Base-by-base conservation (phyloP, 2,329 filamentous ascomycete species). In the Alternaria brassicicola region DNA sequence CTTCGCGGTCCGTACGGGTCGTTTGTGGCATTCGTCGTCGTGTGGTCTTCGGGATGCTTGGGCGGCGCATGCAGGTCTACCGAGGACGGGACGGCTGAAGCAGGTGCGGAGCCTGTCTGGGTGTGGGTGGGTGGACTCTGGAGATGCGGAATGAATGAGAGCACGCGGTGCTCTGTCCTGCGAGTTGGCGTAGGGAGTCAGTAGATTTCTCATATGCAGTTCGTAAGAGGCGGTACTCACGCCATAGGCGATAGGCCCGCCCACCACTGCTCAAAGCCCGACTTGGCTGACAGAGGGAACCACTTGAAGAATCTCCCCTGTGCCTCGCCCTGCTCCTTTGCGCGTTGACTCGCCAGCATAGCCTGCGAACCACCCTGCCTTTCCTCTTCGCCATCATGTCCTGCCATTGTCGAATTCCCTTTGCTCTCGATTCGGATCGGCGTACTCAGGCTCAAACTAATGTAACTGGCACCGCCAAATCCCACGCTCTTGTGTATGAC, bases 221-320 rank as follows among this genome's bases (percentile, higher is more conserved):
- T 35, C 8, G n/a, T 4, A n/a, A 4, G 19, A 19, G 28, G 19
- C 43, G 25, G 3, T 7, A 47, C 43, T 47, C 21, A 47, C 43
- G 88, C 84, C 17, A 89, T 88, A 3, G 95, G 90, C 1, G 93
- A 89, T n/a, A 95, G 81, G 62, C 88, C 89, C 10, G 88, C 86
- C 95, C 95, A 99, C 93, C 93, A 72, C 36, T 69, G 66, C 31
- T 50, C 51, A 63, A 92, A 92, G 15, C 92, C 94, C 57, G 97
- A 93, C 72, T 93, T 95, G 80, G 97, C 97, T 48, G 93, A 89
- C 21, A 98, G 80, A 2, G 95, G 93, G 66, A 99, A 98, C 77
- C 85, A 88, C 31, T 79, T 67, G 4, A 67, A 63, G 26, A 74
- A 65, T 12, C 73, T 36, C 12, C 78, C 68, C 62, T 74, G 72